phyloP scores from a whole-genome alignment of 805 yeast species.

The Kazachstania taianensis region DNA sequence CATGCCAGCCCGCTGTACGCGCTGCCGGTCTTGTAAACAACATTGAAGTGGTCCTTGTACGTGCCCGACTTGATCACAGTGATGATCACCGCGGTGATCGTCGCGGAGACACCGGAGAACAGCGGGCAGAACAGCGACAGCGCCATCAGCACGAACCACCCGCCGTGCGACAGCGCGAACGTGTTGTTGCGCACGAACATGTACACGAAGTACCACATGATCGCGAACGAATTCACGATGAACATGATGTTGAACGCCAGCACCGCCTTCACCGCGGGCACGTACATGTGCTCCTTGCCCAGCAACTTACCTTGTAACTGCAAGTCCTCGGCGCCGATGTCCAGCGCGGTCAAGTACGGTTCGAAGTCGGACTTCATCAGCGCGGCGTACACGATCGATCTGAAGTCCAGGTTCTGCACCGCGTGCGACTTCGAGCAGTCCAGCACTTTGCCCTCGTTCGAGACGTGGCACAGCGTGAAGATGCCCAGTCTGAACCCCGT shows the following conservation, averaged over 20 bases:
- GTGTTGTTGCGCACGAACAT: conserved; percentile 5
- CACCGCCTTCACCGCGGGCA: conserved; percentile 26
- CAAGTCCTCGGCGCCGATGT: conserved; percentile 19
- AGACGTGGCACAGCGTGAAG: conserved; percentile 24
- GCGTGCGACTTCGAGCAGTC: conserved; percentile 23
- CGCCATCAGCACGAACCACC: conserved; percentile 14
- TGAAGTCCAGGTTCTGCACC: conserved; percentile 27
- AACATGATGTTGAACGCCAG: conserved; percentile 23
- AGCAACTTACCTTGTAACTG: conserved; percentile 24
- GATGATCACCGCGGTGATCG: conserved; percentile 22
- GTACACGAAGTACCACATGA: conserved; percentile 9
- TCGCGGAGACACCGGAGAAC: conserved; percentile 23
- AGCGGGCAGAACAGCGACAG: conserved; percentile 17
- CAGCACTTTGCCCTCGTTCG: conserved; percentile 13
- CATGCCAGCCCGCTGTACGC: conserved; percentile 25
- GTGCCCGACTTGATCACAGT: conserved; percentile 27
- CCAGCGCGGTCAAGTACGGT: conserved; percentile 25
- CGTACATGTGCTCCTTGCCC: conserved; percentile 24
- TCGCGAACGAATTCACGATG: conserved; percentile 17
- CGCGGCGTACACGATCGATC: conserved; percentile 24
- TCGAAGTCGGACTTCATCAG: conserved; percentile 22
- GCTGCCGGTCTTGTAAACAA: conserved; percentile 16
- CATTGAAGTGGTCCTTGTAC: conserved; percentile 23
- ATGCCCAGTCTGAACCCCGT: conserved; percentile 23
- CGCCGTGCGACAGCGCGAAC: conserved; percentile 5